These are phyloP conservation scores for Epichloe aotearoae DNA, from an alignment of 2,329 filamentous ascomycete genomes.

Conservation along the genomic window DNA sequence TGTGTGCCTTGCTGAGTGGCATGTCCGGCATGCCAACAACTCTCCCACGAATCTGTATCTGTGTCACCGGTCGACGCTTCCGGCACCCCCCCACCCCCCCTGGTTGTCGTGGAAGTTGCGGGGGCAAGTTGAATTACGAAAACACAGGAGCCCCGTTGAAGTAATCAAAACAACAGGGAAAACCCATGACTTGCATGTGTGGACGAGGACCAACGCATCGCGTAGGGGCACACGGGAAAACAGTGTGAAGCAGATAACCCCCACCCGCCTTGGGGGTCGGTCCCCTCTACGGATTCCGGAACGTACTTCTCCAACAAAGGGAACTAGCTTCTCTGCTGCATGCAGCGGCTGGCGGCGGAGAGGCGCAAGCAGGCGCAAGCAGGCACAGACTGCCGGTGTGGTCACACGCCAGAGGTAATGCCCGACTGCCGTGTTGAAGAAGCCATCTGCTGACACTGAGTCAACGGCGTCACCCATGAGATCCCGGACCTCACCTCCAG, in stretches of 20 bases:
- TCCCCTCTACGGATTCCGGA: background rate
- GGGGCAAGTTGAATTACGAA: constrained; percentile 7
- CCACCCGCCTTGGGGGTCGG: background rate
- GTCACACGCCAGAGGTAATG: no score
- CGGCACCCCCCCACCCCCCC: background rate
- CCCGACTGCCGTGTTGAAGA: no score
- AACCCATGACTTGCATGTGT: background rate
- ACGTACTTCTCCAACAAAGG: background rate
- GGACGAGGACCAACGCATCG: no score
- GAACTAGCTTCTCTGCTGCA: background rate
- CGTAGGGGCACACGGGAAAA: no score
- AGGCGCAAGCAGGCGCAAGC: background rate
- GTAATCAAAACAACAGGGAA: background rate
- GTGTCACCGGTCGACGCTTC: background rate
- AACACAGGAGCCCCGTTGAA: background rate
- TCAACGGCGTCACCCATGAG: no score
- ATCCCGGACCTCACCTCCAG: no score
- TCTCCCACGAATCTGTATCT: background rate
- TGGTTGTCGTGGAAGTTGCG: constrained; percentile 12
- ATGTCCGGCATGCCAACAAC: no score
- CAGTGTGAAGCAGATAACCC: background rate
- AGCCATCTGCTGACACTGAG: no score
- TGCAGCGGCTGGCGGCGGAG: background rate
- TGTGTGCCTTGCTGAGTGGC: no score
- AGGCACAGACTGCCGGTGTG: background rate